Evolutionary conservation across 495 filamentous ascomycete species (phyloP), one percentile per base, ranked within the genome.

Genomic region (Penicillium verhagenii): DNA sequence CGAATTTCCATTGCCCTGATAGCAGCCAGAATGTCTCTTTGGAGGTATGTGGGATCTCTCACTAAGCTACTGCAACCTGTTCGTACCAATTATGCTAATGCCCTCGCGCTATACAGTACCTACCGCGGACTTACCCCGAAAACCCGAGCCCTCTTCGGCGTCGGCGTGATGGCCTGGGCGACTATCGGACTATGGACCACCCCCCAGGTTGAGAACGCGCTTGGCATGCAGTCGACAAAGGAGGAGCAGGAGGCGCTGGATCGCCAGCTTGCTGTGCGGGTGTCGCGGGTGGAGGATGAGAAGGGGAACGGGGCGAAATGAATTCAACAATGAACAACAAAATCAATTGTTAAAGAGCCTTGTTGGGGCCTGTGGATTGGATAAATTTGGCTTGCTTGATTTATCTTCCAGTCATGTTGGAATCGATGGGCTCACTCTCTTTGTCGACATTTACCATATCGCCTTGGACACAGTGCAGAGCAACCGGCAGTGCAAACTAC

Each of bases 131-230:
- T 90, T 45, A 57, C 77, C 26, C 81, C 84, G 4, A 79, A 80
- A 59, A 85, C 86, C 6, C 82, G 86, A 42, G 71, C 86, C 47
- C 61, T 85, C 24, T 74, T 90, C 65, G 87, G 88, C 47, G 52
- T 82, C 49, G 85, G 84, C 57, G 67, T 87, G 33, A 84, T 90
- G 66, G 80, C 77, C 25, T 90, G 85, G 73, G 84, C 84, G 0
- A 68, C 66, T n/a, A 66, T 84, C 29, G 86, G 83, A 11, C 71
- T 89, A 14, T 75, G 75, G 57, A 63, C 81, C 4, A 76, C 80
- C n/a, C 78, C 86, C 33, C 74, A 76, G 47, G 82, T 83, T 2
- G 88, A 90, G 67, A 72, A 77, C 55, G 79, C 76, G 11, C 71
- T 89, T 52, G 84, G 84, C 2, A 75, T 89, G 61, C 75, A 78